phyloP scores from a whole-genome alignment of 176 grass and related monocot genomes.

The Oryza meyeriana region DNA sequence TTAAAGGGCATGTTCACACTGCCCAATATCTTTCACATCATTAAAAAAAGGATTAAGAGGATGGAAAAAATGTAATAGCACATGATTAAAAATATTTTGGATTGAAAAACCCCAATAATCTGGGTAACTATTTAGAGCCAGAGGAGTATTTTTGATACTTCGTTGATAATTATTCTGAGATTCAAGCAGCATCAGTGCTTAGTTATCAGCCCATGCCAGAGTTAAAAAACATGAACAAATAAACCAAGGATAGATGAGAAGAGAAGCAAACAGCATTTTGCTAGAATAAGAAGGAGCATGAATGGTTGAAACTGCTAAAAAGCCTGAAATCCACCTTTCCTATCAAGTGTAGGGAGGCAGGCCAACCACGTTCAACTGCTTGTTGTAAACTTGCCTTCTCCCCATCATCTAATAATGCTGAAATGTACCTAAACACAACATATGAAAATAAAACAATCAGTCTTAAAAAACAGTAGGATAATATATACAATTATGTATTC shows the following conservation, averaged over 20 bases:
- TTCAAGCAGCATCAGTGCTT: neutral
- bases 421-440: conserved; percentile 66
- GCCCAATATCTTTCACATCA: neutral
- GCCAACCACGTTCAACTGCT: conserved; percentile 81
- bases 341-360: conserved; percentile 90
- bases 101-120: no score
- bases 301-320: neutral
- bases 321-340: conserved; percentile 60
- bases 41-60: neutral
- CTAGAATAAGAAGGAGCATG: conserved; percentile 13
- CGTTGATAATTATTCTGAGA: neutral
- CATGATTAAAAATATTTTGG: no score
- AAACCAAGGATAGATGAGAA: conserved; percentile 7
- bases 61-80: neutral
- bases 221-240: neutral
- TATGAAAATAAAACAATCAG: neutral
- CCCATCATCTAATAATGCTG: conserved; percentile 76
- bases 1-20: neutral
- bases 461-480: conserved; percentile 6
- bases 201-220: neutral
- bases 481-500: conserved; percentile 14
- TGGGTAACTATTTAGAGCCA: neutral
- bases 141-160: neutral
- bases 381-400: conserved; percentile 66
- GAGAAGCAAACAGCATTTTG: neutral